phyloP scores from a whole-genome alignment of 148 eudicot species.

The Heliosperma pusillum region DNA sequence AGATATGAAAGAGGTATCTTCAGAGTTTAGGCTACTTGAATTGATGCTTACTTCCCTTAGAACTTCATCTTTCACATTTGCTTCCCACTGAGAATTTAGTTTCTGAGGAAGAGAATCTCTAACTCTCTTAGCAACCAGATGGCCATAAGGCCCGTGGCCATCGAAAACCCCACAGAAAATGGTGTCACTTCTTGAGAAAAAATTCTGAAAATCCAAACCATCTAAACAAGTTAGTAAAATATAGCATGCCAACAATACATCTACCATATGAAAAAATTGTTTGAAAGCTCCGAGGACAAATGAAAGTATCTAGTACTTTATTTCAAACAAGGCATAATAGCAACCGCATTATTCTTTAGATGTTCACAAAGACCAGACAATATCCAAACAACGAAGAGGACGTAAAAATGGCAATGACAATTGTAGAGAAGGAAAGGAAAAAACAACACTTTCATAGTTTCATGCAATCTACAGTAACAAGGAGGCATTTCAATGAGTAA shows the following conservation, averaged over 20 bases:
- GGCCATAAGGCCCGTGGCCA: constrained; percentile 95
- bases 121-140: constrained; percentile 89
- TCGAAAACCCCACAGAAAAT: constrained; percentile 93
- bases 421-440: neutral
- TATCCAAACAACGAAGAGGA: too few species aligned
- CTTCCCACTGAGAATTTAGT: constrained; percentile 81
- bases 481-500: neutral
- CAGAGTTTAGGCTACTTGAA: constrained; percentile 50
- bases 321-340: too few species aligned
- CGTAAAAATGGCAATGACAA: neutral
- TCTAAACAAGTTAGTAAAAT: neutral
- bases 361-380: too few species aligned
- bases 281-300: too few species aligned
- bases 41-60: constrained; percentile 59
- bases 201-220: constrained; percentile 57
- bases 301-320: too few species aligned
- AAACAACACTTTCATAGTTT: neutral
- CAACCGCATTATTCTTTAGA: too few species aligned
- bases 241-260: neutral
- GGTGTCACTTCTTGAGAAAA: constrained; percentile 69
- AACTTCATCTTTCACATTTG: constrained; percentile 57
- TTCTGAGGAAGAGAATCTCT: constrained; percentile 90
- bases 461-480: neutral
- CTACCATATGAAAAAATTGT: neutral
- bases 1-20: constrained; percentile 47